These are phyloP conservation scores for Calonectria pseudoreteaudii DNA, from an alignment of 2,329 filamentous ascomycete species.

Conservation along the genomic window DNA sequence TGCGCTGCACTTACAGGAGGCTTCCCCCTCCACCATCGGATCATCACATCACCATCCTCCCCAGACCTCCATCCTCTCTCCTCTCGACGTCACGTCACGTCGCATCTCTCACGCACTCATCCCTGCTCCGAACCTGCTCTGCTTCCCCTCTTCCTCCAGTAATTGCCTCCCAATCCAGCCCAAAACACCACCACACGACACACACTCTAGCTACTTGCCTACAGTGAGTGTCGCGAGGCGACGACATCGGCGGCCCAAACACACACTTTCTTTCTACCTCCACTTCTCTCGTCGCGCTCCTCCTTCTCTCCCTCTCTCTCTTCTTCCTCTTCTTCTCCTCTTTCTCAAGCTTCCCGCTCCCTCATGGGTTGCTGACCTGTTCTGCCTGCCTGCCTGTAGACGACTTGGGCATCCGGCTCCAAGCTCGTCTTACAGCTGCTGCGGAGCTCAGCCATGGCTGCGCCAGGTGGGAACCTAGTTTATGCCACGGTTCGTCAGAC, in stretches of 20 bases:
- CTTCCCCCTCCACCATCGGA: slow-evolving; percentile 31
- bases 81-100: slow-evolving; percentile 18
- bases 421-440: slow-evolving; percentile 36
- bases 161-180: slow-evolving; percentile 13
- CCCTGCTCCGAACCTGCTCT: slow-evolving; percentile 21
- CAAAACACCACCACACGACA: slow-evolving; percentile 12
- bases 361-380: slow-evolving; percentile 42
- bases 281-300: neutral
- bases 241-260: slow-evolving; percentile 26
- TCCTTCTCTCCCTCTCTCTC: neutral
- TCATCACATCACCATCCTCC: slow-evolving; percentile 36
- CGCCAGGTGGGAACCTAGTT: slow-evolving; percentile 57
- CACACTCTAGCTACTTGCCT: slow-evolving; percentile 1
- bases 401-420: slow-evolving; percentile 36
- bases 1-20: slow-evolving; percentile 14
- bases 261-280: slow-evolving; percentile 9
- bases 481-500: slow-evolving; percentile 66
- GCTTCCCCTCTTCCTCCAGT: slow-evolving; percentile 22
- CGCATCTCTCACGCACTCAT: slow-evolving; percentile 12
- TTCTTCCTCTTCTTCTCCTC: neutral
- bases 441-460: slow-evolving; percentile 49
- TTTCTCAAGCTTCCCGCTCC: slow-evolving; percentile 13
- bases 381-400: slow-evolving; percentile 32
- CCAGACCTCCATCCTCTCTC: slow-evolving; percentile 10
- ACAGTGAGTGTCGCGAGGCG: slow-evolving; percentile 24